phyloP scores from a whole-genome alignment of 2,329 filamentous ascomycete genomes.

The Monilinia vaccinii-corymbosi region DNA sequence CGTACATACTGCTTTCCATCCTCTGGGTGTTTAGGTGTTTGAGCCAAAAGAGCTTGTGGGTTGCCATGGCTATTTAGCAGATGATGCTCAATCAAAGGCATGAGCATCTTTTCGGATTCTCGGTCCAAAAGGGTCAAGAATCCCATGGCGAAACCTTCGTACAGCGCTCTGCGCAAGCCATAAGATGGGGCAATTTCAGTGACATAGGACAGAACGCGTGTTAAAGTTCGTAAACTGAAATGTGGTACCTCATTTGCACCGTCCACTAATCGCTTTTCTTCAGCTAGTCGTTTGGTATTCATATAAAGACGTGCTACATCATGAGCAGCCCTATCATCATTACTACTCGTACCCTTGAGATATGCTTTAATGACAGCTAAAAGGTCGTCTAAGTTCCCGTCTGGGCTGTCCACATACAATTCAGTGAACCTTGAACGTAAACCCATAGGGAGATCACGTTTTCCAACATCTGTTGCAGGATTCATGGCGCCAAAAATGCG shows the following conservation, averaged over 20 bases:
- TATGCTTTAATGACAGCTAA: constrained; percentile 84
- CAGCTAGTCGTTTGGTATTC: constrained; percentile 72
- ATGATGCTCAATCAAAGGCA: constrained; percentile 72
- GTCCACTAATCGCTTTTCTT: constrained; percentile 80
- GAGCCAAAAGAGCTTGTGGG: constrained; percentile 63
- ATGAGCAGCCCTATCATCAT: constrained; percentile 63
- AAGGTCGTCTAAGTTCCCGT: constrained; percentile 77
- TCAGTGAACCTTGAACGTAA: constrained; percentile 91
- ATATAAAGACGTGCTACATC: constrained; percentile 85
- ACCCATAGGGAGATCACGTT: constrained; percentile 83
- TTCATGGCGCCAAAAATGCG: constrained; percentile 99
- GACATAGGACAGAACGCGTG: constrained; percentile 81
- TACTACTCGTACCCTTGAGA: constrained; percentile 60
- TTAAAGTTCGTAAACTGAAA: constrained; percentile 91
- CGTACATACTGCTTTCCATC: constrained; percentile 73
- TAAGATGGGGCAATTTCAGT: constrained; percentile 77
- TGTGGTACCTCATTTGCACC: constrained; percentile 93
- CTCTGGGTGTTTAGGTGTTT: constrained; percentile 65
- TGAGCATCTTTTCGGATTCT: constrained; percentile 69
- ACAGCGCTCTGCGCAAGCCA: constrained; percentile 75
- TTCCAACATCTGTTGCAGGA: constrained; percentile 92
- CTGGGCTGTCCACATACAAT: constrained; percentile 85
- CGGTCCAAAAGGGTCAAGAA: constrained; percentile 84
- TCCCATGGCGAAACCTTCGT: constrained; percentile 96
- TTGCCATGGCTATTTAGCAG: constrained; percentile 65